Percentiles rank a stretch among this genome's conserved stretches.
phyloP scores from a whole-genome alignment of 1,284 basidiomycete genomes.

The Ganoderma resinaceum region DNA sequence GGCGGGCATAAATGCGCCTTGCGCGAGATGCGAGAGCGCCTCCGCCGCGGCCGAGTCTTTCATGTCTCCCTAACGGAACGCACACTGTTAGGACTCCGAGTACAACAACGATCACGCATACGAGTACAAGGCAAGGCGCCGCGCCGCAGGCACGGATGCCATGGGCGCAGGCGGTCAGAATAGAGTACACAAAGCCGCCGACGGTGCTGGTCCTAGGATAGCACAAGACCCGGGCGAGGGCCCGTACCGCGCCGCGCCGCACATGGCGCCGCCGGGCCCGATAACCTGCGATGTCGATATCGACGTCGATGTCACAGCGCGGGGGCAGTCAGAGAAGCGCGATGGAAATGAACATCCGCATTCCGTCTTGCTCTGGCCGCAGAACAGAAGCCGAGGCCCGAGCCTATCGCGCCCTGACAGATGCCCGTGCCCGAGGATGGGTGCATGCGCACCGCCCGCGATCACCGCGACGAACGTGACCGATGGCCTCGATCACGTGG shows the following conservation, averaged over 20 bases:
- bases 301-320: background rate
- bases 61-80: constrained; percentile 46
- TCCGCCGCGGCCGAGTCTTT: constrained; percentile 72
- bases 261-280: constrained; percentile 11
- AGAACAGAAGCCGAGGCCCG: constrained; percentile 13
- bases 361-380: background rate
- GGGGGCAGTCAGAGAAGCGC: constrained; percentile 5
- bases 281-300: constrained; percentile 3
- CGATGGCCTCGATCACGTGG: constrained; percentile 37
- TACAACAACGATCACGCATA: constrained; percentile 19
- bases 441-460: constrained; percentile 18
- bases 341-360: background rate
- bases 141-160: constrained; percentile 6
- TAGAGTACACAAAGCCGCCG: constrained; percentile 13
- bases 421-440: background rate
- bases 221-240: constrained; percentile 15
- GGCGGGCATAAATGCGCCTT: constrained; percentile 42
- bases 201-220: constrained; percentile 23
- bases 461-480: constrained; percentile 36
- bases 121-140: constrained; percentile 19
- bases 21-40: constrained; percentile 65
- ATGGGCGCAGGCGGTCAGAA: constrained; percentile 6
- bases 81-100: constrained; percentile 32
- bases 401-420: constrained; percentile 7
- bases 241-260: constrained; percentile 10